Base-by-base conservation (phyloP, 129 eudicot genomes). In the Saussurea involucrata region DNA sequence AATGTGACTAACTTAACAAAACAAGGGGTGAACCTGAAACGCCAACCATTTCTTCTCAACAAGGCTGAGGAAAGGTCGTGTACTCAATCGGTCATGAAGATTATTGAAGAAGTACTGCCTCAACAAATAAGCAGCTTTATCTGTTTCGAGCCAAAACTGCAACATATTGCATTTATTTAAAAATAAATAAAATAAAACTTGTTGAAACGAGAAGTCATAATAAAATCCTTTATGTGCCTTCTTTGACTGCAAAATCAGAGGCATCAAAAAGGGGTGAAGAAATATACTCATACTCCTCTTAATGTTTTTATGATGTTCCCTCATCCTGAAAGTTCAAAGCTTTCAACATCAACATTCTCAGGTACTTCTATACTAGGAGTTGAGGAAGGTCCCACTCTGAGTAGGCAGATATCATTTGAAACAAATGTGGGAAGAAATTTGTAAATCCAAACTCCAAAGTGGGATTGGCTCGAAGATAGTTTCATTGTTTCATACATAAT, bases 81-180 rank as follows among this genome's bases (percentile, higher is more conserved):
- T 95, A 69, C 98, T 95, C 76, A 95, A 74, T 76, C 98, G 90
- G 84, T 95, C 98, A 86, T 95, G 92, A 77, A 95, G 98, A 85
- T 95, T 95, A 75, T 89, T 95, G 80, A 95, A 92, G 86, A 95
- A 91, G 82, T 89, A 91, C 71, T 92, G 97, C 82, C 97, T 87
- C 88, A 91, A 81, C 69, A 91, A 73, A 85, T 95, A 95, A 68
- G 98, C 98, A 74, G 98, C 98, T 84, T 94, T 94, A 87, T 94
- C 98, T 21, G 98, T 94, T 83, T 91, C 98, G 46, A 91, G 93
- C 98, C 98, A 94, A 85, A 91, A 94, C 98, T 94, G 93, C 87
- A 84, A 75, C 63, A 53, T 9, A 65, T 66, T 8, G 8, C 72
- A 53, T 73, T 69, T 20, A 57, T 25, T 21, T 12, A 6, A 12